A percentile compares a stretch with the other conserved stretches of the same genome.
These are phyloP conservation scores for Bolboschoenoplectus hybrid DNA, from an alignment of 202 grass and related monocot genomes.

Conservation along the genomic window DNA sequence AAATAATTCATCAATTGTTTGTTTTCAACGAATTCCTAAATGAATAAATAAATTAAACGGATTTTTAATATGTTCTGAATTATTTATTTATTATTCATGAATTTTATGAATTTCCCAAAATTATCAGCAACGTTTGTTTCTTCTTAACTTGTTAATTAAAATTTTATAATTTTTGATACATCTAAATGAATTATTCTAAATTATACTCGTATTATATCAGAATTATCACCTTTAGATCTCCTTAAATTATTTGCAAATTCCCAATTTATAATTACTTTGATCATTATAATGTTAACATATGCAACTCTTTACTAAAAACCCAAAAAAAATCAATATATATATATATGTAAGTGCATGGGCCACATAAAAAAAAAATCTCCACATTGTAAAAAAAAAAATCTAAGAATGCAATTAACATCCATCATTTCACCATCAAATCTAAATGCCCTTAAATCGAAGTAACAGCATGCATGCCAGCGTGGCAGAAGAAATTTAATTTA, in stretches of 20 bases:
- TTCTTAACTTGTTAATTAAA: too few relatives aligned
- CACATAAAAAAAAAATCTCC: background rate
- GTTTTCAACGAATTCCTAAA: too few relatives aligned
- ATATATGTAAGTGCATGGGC: background rate
- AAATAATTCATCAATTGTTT: too few relatives aligned
- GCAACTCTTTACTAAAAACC: background rate
- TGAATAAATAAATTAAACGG: too few relatives aligned
- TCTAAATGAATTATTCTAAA: background rate
- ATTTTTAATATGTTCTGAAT: too few relatives aligned
- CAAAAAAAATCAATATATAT: background rate
- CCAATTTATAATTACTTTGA: background rate
- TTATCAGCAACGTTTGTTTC: too few relatives aligned
- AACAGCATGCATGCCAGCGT: conserved; percentile 25
- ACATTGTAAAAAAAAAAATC: background rate
- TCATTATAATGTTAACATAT: background rate
- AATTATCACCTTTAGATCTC: background rate
- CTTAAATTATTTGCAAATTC: background rate
- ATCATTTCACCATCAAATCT: conserved; percentile 29
- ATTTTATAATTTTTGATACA: too few relatives aligned
- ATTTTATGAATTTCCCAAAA: background rate
- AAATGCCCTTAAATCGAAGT: conserved; percentile 24
- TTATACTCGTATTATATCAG: background rate
- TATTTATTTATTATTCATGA: too few relatives aligned
- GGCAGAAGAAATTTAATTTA: background rate
- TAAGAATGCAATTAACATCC: background rate